phyloP scores from a whole-genome alignment of 495 filamentous ascomycete species.

The Aspergillus panamensis region DNA sequence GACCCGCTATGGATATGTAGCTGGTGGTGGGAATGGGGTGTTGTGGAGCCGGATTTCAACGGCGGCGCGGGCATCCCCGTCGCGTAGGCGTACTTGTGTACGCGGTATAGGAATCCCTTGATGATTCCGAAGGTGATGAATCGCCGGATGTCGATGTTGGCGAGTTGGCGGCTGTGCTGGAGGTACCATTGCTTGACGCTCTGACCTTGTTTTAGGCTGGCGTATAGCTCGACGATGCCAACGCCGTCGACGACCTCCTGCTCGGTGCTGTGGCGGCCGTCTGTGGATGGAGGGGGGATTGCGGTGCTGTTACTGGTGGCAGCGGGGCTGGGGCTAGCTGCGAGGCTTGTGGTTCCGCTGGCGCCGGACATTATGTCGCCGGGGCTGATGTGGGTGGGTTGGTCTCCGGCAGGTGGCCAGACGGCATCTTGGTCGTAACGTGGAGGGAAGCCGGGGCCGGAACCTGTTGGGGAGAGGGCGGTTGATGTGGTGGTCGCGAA shows the following conservation, averaged over 20 bases:
- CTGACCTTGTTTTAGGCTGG: constrained; percentile 69
- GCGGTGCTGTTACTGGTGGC: constrained; percentile 7
- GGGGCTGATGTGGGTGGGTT: constrained; percentile 8
- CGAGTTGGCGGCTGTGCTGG: constrained; percentile 61
- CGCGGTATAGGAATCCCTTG: constrained; percentile 90
- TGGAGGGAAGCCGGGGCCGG: constrained; percentile 16
- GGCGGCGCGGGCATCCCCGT: constrained; percentile 41
- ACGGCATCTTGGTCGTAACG: constrained; percentile 41
- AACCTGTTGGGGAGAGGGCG: constrained; percentile 15
- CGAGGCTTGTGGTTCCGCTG: constrained; percentile 15
- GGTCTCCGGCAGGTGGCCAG: constrained; percentile 39
- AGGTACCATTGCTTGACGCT: constrained; percentile 79
- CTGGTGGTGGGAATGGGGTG: constrained; percentile 19
- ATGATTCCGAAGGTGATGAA: constrained; percentile 95
- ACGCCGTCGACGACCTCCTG: constrained; percentile 36
- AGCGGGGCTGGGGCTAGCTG: constrained; percentile 14
- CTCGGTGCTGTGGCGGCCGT: constrained; percentile 3
- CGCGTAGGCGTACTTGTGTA: constrained; percentile 83
- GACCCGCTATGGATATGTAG: constrained; percentile 24
- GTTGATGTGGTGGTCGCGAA: constrained; percentile 31
- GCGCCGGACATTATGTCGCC: constrained; percentile 25
- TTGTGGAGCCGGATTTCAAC: constrained; percentile 22
- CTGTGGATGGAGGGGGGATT: not conserved
- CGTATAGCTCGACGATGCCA: constrained; percentile 62
- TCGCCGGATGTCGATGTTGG: constrained; percentile 77